These are phyloP conservation scores for Carex scoparia DNA, from an alignment of 176 grass and related monocot species.

Conservation along the genomic window DNA sequence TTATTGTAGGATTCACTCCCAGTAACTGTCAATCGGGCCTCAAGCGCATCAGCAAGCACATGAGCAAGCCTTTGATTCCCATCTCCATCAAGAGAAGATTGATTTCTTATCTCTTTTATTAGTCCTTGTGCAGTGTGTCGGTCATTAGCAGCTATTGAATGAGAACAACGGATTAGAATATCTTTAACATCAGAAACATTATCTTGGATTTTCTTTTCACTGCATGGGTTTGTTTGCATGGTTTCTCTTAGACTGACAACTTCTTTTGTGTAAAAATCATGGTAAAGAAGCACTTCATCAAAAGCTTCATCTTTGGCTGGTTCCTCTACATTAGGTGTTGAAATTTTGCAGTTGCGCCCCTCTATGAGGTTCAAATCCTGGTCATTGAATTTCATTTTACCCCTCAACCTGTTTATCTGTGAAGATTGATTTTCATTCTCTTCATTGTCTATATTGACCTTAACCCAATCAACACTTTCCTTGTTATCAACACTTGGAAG, in stretches of 20 bases:
- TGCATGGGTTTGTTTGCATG: slow-evolving; percentile 17
- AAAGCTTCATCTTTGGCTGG: not conserved
- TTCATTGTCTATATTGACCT: not conserved
- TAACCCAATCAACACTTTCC: not conserved
- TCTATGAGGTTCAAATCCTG: slow-evolving; percentile 23
- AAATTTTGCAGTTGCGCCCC: slow-evolving; percentile 21
- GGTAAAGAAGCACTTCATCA: slow-evolving; percentile 27
- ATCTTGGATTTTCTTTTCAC: slow-evolving; percentile 26
- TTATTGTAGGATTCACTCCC: slow-evolving; percentile 27
- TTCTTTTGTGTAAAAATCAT: slow-evolving; percentile 21
- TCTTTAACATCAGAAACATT: slow-evolving; percentile 25
- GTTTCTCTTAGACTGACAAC: slow-evolving; percentile 19
- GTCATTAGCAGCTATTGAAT: slow-evolving; percentile 32
- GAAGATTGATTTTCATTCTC: not conserved
- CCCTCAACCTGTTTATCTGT: not conserved
- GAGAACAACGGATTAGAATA: slow-evolving; percentile 32
- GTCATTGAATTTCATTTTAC: slow-evolving; percentile 7
- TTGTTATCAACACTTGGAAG: slow-evolving; percentile 19
- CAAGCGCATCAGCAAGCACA: slow-evolving; percentile 27
- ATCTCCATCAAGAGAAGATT: slow-evolving; percentile 27
- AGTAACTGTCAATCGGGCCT: slow-evolving; percentile 26
- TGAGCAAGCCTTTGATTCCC: slow-evolving; percentile 30
- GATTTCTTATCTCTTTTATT: slow-evolving; percentile 29
- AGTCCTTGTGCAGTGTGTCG: slow-evolving; percentile 17
- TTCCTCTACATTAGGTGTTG: slow-evolving; percentile 16